These are phyloP conservation scores for Fusarium agapanthi DNA, from an alignment of 2,329 filamentous ascomycete species.

Conservation along the genomic window DNA sequence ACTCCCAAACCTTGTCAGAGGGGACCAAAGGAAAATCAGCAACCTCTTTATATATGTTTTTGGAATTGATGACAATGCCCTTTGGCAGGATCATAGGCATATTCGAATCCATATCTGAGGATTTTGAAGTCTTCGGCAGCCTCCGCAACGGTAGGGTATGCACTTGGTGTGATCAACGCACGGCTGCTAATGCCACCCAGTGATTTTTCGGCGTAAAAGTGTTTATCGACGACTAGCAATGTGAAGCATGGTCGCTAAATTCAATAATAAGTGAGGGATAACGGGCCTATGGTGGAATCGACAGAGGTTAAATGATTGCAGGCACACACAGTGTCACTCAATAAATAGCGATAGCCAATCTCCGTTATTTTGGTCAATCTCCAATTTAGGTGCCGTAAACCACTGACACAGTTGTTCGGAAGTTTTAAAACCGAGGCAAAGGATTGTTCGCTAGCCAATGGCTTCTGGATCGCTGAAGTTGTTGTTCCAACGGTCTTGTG, in stretches of 20 bases:
- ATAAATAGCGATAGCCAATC: not conserved
- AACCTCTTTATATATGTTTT: conserved; percentile 62
- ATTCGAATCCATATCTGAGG: conserved; percentile 45
- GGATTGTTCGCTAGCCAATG: not conserved
- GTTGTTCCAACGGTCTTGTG: not conserved
- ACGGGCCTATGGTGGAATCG: not conserved
- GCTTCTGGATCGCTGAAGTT: not conserved
- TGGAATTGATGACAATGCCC: conserved; percentile 65
- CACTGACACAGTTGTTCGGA: not conserved
- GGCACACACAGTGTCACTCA: conserved; percentile 10
- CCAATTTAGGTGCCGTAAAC: not conserved
- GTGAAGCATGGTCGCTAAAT: conserved; percentile 37
- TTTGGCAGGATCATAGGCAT: conserved; percentile 61
- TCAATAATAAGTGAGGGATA: not conserved
- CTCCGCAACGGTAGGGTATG: not conserved
- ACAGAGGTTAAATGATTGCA: conserved; percentile 2
- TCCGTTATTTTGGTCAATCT: not conserved
- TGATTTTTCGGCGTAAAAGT: conserved; percentile 10
- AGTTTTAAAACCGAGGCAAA: not conserved
- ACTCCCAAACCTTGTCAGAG: conserved; percentile 61
- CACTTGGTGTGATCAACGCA: not conserved
- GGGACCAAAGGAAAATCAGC: conserved; percentile 61
- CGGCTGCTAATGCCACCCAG: conserved; percentile 18
- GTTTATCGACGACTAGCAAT: conserved; percentile 27
- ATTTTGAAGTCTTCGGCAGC: conserved; percentile 5